Evolutionary conservation across 768 basidiomycete species (phyloP), one percentile per base, ranked within the genome.

Genomic region (Xerocomus potaroensis): DNA sequence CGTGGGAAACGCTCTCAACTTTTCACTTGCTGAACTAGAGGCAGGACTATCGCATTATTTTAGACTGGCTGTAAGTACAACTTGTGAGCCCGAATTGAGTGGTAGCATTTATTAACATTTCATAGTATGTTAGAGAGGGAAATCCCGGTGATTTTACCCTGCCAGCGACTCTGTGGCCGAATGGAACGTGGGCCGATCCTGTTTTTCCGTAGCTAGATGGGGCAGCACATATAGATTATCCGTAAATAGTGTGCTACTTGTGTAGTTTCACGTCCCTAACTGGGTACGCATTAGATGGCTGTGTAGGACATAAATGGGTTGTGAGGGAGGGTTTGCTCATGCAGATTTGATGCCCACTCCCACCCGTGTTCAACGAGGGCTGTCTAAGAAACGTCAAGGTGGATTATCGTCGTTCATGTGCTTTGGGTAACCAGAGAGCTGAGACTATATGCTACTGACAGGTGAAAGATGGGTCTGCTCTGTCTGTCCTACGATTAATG

Each of bases 161-260:
- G 72, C 74, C 89, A 6, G 88, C 86, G 7, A 81, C 77, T 4
- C 67, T 87, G 42, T 84, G 79, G 73, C 79, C 83, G 3, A 91
- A 92, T 61, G 85, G 86, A 41, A 89, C 87, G 14, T 92, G 87
- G 87, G 72, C 80, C 34, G 76, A 89, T 60, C 81, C 91, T 19
- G 65, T 71, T 16, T 72, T 80, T 10, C n/a, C n/a, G n/a, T n/a
- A n/a, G n/a, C n/a, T n/a, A n/a, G n/a, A n/a, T n/a, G n/a, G n/a
- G n/a, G n/a, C n/a, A n/a, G n/a, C n/a, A n/a, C n/a, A n/a, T n/a
- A n/a, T n/a, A n/a, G n/a, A n/a, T n/a, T n/a, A n/a, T n/a, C n/a
- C n/a, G n/a, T n/a, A n/a, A n/a, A n/a, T n/a, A n/a, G n/a, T n/a
- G n/a, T n/a, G n/a, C n/a, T n/a, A n/a, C n/a, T n/a, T n/a, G n/a